These are phyloP conservation scores for Cercospora sp. DNA, from an alignment of 2,329 filamentous ascomycete species.

Conservation along the genomic window DNA sequence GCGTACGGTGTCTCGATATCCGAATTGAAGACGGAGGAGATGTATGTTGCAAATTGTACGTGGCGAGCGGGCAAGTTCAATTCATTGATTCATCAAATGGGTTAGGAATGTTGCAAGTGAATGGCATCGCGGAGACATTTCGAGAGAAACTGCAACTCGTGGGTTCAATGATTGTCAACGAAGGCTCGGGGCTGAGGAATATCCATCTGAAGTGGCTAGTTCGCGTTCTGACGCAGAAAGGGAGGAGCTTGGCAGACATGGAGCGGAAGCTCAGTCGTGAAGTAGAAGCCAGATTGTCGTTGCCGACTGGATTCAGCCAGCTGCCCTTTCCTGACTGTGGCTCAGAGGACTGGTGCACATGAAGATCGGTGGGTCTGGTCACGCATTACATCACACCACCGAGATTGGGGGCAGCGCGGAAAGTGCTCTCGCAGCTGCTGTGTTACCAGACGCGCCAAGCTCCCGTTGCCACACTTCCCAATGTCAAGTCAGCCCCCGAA, in stretches of 20 bases:
- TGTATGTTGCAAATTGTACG: not conserved
- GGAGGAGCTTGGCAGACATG: too few species aligned
- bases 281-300: not conserved
- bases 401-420: not conserved
- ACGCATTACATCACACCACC: not conserved
- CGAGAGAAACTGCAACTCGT: not conserved
- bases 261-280: too few species aligned
- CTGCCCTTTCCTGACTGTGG: not conserved
- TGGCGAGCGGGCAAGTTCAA: not conserved
- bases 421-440: not conserved
- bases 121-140: not conserved
- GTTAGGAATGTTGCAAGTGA: too few species aligned
- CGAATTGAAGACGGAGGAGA: too few species aligned
- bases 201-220: too few species aligned
- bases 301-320: too few species aligned
- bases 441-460: not conserved
- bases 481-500: not conserved
- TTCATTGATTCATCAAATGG: not conserved
- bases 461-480: not conserved
- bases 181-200: not conserved
- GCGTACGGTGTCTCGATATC: too few species aligned
- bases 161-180: not conserved
- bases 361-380: not conserved
- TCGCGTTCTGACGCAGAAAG: too few species aligned
- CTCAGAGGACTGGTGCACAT: not conserved